Evolutionary conservation across 768 basidiomycete species (phyloP).

Genomic region (Pulveroboletus ravenelii): DNA sequence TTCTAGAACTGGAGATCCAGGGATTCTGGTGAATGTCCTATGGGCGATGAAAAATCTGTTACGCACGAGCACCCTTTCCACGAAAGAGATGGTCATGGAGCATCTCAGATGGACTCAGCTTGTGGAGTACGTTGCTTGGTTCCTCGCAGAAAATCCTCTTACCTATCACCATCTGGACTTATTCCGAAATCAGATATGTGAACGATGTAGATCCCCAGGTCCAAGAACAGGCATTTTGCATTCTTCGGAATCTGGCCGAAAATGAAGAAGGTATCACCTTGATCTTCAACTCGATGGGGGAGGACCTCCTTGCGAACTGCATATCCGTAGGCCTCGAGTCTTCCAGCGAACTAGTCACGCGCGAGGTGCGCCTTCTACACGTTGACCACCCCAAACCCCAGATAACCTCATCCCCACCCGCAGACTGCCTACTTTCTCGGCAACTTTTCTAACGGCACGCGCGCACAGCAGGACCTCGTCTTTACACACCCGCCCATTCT

Average conservation of each 20-base stretch:
- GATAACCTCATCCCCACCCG: background rate
- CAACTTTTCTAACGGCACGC: conserved; percentile 61
- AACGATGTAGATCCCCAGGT: conserved; percentile 49
- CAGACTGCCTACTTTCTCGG: conserved; percentile 60
- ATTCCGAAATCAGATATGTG: conserved; percentile 40
- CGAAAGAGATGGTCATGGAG: conserved; percentile 65
- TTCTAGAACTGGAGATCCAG: conserved; percentile 47
- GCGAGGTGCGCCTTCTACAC: conserved; percentile 38
- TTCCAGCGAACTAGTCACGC: conserved; percentile 48
- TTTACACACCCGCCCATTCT: conserved; percentile 51
- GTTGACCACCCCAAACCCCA: background rate
- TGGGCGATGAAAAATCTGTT: conserved; percentile 89
- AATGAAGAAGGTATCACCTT: conserved; percentile 60
- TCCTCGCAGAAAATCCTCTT: background rate
- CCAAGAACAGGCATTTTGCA: conserved; percentile 67
- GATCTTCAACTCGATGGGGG: conserved; percentile 51
- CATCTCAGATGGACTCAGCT: conserved; percentile 63
- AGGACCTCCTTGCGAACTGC: conserved; percentile 40
- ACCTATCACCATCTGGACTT: background rate
- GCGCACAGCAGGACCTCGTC: conserved; percentile 48
- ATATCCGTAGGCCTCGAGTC: conserved; percentile 49
- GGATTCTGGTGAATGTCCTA: conserved; percentile 63
- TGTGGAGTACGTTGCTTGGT: conserved; percentile 40
- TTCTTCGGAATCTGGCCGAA: conserved; percentile 64
- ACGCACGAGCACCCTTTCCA: conserved; percentile 52